Evolutionary conservation across 148 eudicot species (phyloP).

Genomic region (Gaultheria prostrata): DNA sequence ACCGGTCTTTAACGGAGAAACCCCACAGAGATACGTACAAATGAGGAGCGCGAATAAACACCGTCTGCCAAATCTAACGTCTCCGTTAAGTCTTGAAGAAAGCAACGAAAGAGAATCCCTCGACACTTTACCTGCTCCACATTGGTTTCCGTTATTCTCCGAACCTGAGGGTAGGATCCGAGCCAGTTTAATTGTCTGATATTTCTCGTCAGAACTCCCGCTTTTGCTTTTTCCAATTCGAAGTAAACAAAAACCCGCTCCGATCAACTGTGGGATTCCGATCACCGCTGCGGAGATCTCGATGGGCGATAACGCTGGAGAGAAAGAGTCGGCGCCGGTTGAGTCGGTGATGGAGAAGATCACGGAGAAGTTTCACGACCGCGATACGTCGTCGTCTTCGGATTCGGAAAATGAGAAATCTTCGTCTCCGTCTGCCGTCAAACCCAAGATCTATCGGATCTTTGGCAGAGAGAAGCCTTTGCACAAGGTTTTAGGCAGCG

Average conservation of each 20-base stretch:
- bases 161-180: constrained; percentile 1
- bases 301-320: constrained; percentile 54
- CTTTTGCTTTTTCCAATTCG: not conserved
- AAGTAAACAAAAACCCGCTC: not conserved
- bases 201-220: not conserved
- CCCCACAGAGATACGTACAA: no score
- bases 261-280: not conserved
- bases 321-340: constrained; percentile 21
- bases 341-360: constrained; percentile 67
- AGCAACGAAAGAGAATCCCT: not conserved
- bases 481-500: constrained; percentile 60
- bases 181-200: not conserved
- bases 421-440: constrained; percentile 25
- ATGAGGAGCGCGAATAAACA: not conserved
- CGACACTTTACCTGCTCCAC: not conserved
- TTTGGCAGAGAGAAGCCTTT: constrained; percentile 73
- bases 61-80: not conserved
- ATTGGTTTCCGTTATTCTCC: constrained; percentile 17
- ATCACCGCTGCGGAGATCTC: constrained; percentile 9
- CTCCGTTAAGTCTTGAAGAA: constrained; percentile 3
- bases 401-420: constrained; percentile 41
- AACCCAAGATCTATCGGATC: constrained; percentile 61
- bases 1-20: no score
- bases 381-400: constrained; percentile 35
- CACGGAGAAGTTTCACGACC: constrained; percentile 49